Base-by-base conservation (phyloP, 2,329 filamentous ascomycete species). In the Phialophora macrospora region DNA sequence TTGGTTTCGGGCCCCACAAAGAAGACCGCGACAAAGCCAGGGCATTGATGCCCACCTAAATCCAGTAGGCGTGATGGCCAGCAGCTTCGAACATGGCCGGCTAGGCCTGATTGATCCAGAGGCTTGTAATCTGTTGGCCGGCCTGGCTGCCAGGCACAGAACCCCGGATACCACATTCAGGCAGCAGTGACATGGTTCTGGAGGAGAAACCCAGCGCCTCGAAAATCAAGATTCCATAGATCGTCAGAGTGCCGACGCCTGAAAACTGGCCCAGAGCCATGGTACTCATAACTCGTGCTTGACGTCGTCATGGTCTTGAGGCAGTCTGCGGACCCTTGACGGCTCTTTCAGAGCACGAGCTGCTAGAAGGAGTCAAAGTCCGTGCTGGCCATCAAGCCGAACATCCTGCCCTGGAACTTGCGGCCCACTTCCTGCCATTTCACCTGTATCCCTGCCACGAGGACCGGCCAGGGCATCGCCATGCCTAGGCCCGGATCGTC, bases 401-500 rank as follows among this genome's bases (percentile, higher is more conserved):
- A 52, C 67, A 73, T 71, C 57, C 67, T 60, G 7, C 70, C 70
- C 65, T 72, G 71, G 59, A 70, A 73, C 58, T 67, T 73, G 56
- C 65, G 63, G 32, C 70, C 72, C 12, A 73, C 88, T 77, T 97
- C 93, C 55, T 88, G 85, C 71, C 93, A 82, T 74, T 89, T 89
- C 38, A 98, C 91, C 80, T 92, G 90, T 34, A 94, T 87, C 68
- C 90, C 88, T 65, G 90, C 91, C 75, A 95, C 92, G 75, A 97
- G 90, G 34, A 72, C 67, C 7, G 66, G 62, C 83, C 83, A 38
- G 80, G 82, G 28, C 79, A 79, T 78, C 59, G 77, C 73, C 58
- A 78, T 74, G 55, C 77, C 77, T 41, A 85, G 70, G 86, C 88
- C 76, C 92, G 91, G 76, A 92, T 89, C 52, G 7, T 20, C 66